These are phyloP conservation scores for Tolypocladium pustulatum DNA, from an alignment of 2,329 filamentous ascomycete species.

Conservation along the genomic window DNA sequence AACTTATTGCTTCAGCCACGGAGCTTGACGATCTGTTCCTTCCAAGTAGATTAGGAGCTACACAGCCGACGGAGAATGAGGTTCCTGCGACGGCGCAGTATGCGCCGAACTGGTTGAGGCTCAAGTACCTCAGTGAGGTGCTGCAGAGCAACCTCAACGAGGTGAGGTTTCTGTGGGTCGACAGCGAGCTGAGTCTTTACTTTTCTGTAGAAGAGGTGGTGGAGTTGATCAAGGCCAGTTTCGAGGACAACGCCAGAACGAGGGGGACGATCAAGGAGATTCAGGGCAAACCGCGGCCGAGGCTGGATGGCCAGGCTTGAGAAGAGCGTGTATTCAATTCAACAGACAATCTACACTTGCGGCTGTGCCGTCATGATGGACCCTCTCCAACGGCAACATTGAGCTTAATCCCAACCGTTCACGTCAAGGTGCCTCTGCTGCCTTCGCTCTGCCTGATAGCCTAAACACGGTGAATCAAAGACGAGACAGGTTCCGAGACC, in stretches of 20 bases:
- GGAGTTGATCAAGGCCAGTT: constrained; percentile 52
- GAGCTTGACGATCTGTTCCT: constrained; percentile 51
- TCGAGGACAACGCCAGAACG: constrained; percentile 51
- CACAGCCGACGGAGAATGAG: constrained; percentile 21
- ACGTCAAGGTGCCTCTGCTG: background rate
- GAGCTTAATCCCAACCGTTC: background rate
- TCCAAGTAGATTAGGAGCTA: constrained; percentile 26
- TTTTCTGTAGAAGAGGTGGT: constrained; percentile 51
- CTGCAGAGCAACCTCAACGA: constrained; percentile 57
- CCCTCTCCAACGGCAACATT: background rate
- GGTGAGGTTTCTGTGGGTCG: constrained; percentile 52
- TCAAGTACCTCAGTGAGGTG: constrained; percentile 54
- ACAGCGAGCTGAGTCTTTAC: constrained; percentile 55
- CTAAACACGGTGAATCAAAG: too few relatives aligned
- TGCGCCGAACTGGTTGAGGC: constrained; percentile 49
- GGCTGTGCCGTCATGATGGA: background rate
- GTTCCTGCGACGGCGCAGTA: constrained; percentile 50
- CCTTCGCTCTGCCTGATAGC: too few relatives aligned
- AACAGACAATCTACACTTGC: background rate
- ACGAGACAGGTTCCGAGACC: background rate
- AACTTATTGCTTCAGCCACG: constrained; percentile 45
- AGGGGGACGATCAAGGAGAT: constrained; percentile 50
- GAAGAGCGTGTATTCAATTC: background rate
- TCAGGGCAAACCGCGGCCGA: constrained; percentile 35
- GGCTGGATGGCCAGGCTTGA: constrained; percentile 2